A percentile compares a stretch with the other conserved stretches of the same genome.
Conservation (phyloP, 2,329 filamentous ascomycete genomes). For the Bisporella sp. region DNA sequence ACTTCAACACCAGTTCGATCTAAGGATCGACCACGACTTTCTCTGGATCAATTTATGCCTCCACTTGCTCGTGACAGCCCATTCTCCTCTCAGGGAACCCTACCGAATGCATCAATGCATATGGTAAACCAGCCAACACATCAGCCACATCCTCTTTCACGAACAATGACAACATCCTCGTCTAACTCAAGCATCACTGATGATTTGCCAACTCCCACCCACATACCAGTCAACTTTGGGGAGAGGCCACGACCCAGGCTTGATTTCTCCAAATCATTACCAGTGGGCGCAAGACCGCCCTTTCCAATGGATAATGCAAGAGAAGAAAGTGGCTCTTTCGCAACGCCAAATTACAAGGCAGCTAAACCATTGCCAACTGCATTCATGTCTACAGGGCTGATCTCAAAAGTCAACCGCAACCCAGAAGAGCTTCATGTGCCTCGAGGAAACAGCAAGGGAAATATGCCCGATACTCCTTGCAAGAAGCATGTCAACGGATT, state of each 20-base stretch:
- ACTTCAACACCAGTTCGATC: slow-evolving; percentile 49
- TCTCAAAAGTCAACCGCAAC: slow-evolving; percentile 89
- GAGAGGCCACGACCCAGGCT: slow-evolving; percentile 44
- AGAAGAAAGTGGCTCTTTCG: slow-evolving; percentile 48
- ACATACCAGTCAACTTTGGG: slow-evolving; percentile 48
- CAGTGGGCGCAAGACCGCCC: slow-evolving; percentile 53
- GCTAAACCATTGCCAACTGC: slow-evolving; percentile 73
- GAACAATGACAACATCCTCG: slow-evolving; percentile 79
- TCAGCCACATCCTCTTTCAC: slow-evolving; percentile 76
- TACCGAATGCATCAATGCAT: slow-evolving; percentile 48
- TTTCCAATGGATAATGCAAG: slow-evolving; percentile 31
- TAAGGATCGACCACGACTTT: slow-evolving; percentile 62
- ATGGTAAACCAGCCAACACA: slow-evolving; percentile 36
- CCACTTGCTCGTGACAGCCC: slow-evolving; percentile 57
- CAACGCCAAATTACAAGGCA: slow-evolving; percentile 71
- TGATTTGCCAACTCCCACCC: slow-evolving; percentile 56
- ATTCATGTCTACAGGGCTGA: slow-evolving; percentile 89
- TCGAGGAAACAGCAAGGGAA: slow-evolving; percentile 48
- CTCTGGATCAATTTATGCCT: slow-evolving; percentile 70
- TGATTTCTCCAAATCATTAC: slow-evolving; percentile 70
- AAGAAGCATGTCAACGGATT: slow-evolving; percentile 73
- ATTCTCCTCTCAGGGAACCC: slow-evolving; percentile 48
- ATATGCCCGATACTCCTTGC: slow-evolving; percentile 91
- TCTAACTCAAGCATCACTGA: slow-evolving; percentile 72
- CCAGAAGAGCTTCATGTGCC: slow-evolving; percentile 56